These are phyloP conservation scores for Pythium phragmiticola DNA, from an alignment of 352 stramenopile species.

Conservation along the genomic window DNA sequence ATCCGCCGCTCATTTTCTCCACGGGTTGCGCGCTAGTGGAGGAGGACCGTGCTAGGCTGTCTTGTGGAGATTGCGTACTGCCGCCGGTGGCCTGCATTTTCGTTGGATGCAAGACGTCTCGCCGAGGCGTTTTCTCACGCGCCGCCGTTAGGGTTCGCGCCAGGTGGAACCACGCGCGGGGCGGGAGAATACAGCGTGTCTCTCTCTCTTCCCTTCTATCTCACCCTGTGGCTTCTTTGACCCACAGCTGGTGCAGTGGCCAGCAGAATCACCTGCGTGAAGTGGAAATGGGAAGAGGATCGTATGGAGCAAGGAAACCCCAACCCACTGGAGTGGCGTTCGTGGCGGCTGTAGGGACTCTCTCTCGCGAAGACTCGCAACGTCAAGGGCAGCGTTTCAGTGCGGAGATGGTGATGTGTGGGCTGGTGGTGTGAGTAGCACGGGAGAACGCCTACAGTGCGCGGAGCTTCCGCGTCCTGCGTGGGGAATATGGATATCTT, in stretches of 20 bases:
- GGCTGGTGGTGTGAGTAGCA: background rate
- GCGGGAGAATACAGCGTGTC: no score
- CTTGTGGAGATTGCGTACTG: background rate
- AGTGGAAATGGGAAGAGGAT: background rate
- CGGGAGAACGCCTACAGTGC: background rate
- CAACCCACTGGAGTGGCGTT: background rate
- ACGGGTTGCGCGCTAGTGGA: background rate
- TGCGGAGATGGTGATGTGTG: background rate
- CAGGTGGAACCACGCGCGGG: no score
- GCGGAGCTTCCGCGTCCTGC: background rate
- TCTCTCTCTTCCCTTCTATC: background rate
- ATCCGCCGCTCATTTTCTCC: background rate
- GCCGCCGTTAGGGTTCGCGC: no score
- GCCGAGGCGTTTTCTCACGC: background rate
- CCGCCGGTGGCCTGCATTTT: conserved; percentile 1
- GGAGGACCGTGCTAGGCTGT: background rate
- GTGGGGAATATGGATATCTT: background rate
- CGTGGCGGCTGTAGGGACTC: background rate
- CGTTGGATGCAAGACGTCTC: background rate
- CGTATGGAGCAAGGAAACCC: conserved; percentile 3
- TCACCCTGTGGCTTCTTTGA: background rate
- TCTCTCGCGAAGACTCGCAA: background rate
- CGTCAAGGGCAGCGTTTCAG: background rate
- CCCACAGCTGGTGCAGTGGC: background rate
- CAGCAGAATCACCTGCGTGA: background rate